Base-by-base conservation (phyloP, 1,284 basidiomycete genomes). In the Phlebopus sp. region DNA sequence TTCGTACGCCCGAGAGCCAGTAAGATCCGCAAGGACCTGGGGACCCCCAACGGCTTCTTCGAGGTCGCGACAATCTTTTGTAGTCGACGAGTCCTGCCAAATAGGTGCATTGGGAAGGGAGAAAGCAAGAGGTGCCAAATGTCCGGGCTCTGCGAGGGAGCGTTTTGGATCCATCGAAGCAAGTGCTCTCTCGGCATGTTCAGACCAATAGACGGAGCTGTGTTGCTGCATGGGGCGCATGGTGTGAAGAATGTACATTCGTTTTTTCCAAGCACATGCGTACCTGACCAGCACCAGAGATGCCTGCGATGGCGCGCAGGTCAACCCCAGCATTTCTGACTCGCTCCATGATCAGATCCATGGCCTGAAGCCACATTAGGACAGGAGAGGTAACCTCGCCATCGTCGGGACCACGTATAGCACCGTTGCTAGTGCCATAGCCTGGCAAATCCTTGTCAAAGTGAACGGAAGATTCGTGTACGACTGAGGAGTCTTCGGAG, bases 71-170 rank as follows among this genome's bases (percentile, higher is more conserved):
- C 92, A 95, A 56, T 93, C 90, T 29, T 69, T 65, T 0, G 79
- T 82, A 0, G 92, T 95, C 0, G 90, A 92, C 0, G 89, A 92
- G 68, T 95, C 92, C 67, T 95, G 92, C 92, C 92, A 95, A 62
- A 94, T 95, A 13, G 92, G 92, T 1, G 88, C 81, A 51, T 78
- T 76, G 2, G 72, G 72, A 15, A 84, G 69, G 4, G 90, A 86
- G 66, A 95, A 93, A 0, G 89, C 87, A 6, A 59, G 58, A 0
- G 81, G 80, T 14, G 69, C 68, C 36, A 87, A 67, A 57, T 86
- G 84, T 8, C 51, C 51, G 60, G 23, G 37, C 7, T 70, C 73
- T 9, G 71, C 67, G 4, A 94, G 72, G 0, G 77, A 61, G 46
- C 75, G 66, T 2, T 59, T 55, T 1, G 83, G 55, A 58, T 86